Evolutionary conservation across 2,329 filamentous ascomycete species (phyloP).

Genomic region (Diaporthe sp.): DNA sequence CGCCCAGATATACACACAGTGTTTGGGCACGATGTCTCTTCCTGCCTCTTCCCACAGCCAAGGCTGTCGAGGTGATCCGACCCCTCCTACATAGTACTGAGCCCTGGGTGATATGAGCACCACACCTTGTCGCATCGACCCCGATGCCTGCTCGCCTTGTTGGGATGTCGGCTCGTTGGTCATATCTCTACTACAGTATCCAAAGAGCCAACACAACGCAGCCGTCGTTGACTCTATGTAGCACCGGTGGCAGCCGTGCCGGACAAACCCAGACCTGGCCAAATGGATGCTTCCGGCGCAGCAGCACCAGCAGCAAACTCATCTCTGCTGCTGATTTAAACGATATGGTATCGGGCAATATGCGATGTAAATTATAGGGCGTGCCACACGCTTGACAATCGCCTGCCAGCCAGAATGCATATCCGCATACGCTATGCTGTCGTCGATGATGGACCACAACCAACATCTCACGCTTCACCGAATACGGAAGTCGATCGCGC

Average conservation of each 20-base stretch:
- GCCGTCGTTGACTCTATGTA: neutral
- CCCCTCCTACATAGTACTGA: neutral
- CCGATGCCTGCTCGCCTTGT: neutral
- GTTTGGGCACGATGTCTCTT: neutral
- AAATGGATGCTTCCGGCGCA: neutral
- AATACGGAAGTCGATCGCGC: constrained; percentile 41
- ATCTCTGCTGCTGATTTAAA: neutral
- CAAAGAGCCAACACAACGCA: neutral
- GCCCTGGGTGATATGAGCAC: neutral
- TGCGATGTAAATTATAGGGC: neutral
- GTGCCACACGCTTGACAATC: neutral
- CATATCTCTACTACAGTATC: neutral
- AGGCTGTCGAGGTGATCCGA: neutral
- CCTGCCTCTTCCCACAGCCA: neutral
- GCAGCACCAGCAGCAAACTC: neutral
- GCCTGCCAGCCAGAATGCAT: neutral
- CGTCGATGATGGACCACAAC: constrained; percentile 7
- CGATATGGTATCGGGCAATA: neutral
- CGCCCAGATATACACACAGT: neutral
- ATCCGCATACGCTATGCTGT: neutral
- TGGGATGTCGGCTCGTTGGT: neutral
- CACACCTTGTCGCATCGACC: neutral
- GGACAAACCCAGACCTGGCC: neutral
- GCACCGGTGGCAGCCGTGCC: neutral
- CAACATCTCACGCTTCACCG: constrained; percentile 36